phyloP scores from a whole-genome alignment of 192 early-diverging fungal genomes.

The Haplosporangium gracile region DNA sequence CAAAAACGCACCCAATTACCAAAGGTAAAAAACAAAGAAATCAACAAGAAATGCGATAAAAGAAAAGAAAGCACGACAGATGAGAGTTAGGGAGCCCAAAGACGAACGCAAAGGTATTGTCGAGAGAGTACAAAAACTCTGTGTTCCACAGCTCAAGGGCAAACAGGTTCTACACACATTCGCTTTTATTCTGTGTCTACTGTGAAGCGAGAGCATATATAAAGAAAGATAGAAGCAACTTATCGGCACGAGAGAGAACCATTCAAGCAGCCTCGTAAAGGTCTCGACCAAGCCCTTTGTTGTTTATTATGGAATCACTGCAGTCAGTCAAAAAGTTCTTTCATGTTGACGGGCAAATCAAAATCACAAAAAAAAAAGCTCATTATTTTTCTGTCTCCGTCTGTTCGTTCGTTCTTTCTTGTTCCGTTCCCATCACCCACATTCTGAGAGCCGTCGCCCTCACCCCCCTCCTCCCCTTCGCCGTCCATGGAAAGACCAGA shows the following conservation, averaged over 20 bases:
- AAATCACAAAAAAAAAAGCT: background rate
- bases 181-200: too few relatives aligned
- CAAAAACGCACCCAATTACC: too few relatives aligned
- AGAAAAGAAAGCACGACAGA: background rate
- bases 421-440: background rate
- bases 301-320: too few relatives aligned
- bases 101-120: background rate
- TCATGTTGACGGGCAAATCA: too few relatives aligned
- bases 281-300: too few relatives aligned
- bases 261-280: too few relatives aligned
- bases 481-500: slow-evolving; percentile 1
- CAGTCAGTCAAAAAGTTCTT: too few relatives aligned
- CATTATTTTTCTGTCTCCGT: background rate
- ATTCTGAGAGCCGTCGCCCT: background rate
- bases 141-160: background rate
- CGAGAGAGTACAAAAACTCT: background rate
- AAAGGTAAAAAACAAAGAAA: too few relatives aligned
- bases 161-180: too few relatives aligned
- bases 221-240: too few relatives aligned
- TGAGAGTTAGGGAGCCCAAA: background rate
- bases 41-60: background rate
- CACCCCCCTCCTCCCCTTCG: background rate
- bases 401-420: background rate
- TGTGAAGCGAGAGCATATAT: too few relatives aligned
- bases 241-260: too few relatives aligned